These are phyloP conservation scores for Mediolabrus comicus DNA, from an alignment of 108 stramenopile genomes.

Conservation along the genomic window DNA sequence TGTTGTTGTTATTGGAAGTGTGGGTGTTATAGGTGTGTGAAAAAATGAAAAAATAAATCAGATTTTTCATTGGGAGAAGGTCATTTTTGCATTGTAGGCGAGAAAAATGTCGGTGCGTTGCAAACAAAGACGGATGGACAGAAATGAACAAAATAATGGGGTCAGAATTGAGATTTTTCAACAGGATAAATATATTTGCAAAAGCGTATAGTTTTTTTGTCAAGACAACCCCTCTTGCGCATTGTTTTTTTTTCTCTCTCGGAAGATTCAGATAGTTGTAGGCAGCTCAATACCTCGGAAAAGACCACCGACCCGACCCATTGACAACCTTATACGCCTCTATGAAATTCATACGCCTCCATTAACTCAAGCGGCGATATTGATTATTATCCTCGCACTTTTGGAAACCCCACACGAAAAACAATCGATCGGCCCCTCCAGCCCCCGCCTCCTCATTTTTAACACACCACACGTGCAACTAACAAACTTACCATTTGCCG, in stretches of 20 bases:
- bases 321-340: no score
- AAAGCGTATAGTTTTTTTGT: neutral
- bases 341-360: no score
- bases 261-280: no score
- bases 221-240: neutral
- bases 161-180: neutral
- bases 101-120: neutral
- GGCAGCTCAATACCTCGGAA: no score
- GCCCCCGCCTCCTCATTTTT: no score
- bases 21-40: neutral
- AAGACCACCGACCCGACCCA: no score
- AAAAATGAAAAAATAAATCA: neutral
- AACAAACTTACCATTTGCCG: conserved; percentile 31
- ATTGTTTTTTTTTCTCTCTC: neutral
- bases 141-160: neutral
- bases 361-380: no score
- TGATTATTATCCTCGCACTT: no score
- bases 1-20: neutral
- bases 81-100: no score
- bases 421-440: no score
- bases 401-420: no score
- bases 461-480: no score
- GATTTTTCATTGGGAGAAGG: neutral
- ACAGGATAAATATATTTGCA: neutral
- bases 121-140: neutral